Evolutionary conservation across 1,139 yeast genomes (phyloP).

Genomic region (Zygoascus sp.): DNA sequence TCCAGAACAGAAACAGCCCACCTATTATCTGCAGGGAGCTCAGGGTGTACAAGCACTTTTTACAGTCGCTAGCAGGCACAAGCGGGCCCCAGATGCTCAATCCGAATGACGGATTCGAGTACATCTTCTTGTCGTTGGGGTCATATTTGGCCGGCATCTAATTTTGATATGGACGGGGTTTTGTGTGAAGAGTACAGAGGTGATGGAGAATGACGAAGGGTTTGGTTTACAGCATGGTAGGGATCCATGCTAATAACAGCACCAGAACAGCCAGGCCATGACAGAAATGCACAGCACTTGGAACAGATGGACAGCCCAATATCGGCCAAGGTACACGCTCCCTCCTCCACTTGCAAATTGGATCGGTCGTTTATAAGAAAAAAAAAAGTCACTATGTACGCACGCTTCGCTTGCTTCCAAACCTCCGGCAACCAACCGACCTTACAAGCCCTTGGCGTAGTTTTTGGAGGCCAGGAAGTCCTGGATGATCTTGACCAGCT

Average conservation of each 20-base stretch:
- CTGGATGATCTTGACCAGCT: constrained; percentile 66
- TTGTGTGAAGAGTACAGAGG: not conserved
- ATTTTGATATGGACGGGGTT: not conserved
- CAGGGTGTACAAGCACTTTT: constrained; percentile 29
- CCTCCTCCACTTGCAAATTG: not conserved
- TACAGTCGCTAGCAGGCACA: constrained; percentile 37
- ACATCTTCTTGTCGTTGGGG: constrained; percentile 11
- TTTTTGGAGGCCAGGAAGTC: constrained; percentile 74
- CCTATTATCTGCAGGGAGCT: constrained; percentile 29
- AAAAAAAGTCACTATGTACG: not conserved
- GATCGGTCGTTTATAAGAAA: not conserved
- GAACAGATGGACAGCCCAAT: not conserved
- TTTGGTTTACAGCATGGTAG: too few relatives aligned
- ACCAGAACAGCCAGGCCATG: not conserved
- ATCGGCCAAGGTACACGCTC: too few relatives aligned
- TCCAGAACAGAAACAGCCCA: constrained; percentile 30
- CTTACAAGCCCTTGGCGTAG: constrained; percentile 81
- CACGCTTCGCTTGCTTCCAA: too few relatives aligned
- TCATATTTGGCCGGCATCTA: constrained; percentile 13
- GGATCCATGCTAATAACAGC: too few relatives aligned
- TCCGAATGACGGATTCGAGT: constrained; percentile 33
- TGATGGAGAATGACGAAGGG: too few relatives aligned
- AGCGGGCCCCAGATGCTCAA: constrained; percentile 36
- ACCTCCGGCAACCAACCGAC: too few relatives aligned
- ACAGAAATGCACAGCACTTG: not conserved